phyloP scores from a whole-genome alignment of 352 stramenopile species.

The Globisporangium uncinulatum region DNA sequence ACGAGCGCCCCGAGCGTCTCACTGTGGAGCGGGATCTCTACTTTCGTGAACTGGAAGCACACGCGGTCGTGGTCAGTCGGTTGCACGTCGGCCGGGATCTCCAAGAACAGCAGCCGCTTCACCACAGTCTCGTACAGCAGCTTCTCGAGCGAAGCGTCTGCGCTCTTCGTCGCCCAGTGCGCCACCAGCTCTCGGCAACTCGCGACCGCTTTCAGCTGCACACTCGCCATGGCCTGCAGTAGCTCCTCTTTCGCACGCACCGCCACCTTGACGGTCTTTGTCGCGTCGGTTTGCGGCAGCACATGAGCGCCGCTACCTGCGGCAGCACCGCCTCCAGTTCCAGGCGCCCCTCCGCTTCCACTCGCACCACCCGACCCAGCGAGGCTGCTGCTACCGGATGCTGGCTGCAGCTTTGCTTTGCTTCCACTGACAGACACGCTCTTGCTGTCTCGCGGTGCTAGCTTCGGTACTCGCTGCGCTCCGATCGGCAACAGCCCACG shows the following conservation, averaged over 20 bases:
- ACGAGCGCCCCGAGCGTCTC: slow-evolving; percentile 58
- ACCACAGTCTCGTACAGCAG: slow-evolving; percentile 76
- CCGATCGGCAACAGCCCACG: slow-evolving; percentile 28
- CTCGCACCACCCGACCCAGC: not conserved
- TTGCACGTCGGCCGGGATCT: slow-evolving; percentile 77
- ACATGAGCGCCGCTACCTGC: not conserved
- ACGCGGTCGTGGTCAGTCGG: slow-evolving; percentile 80
- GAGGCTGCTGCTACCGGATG: slow-evolving; percentile 4
- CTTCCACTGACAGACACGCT: slow-evolving; percentile 13
- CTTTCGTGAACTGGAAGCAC: slow-evolving; percentile 81
- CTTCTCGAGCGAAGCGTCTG: slow-evolving; percentile 62
- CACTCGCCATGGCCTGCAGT: slow-evolving; percentile 65
- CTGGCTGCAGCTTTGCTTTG: slow-evolving; percentile 33
- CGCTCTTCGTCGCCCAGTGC: slow-evolving; percentile 56
- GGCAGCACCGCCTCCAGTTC: not conserved
- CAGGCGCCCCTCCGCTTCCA: not conserved
- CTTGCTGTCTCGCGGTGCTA: slow-evolving; percentile 23
- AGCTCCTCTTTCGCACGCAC: slow-evolving; percentile 79
- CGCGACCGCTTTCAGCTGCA: slow-evolving; percentile 65
- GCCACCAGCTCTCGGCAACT: slow-evolving; percentile 70
- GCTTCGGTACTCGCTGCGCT: slow-evolving; percentile 16
- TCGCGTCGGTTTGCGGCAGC: slow-evolving; percentile 12
- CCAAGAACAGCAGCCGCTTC: slow-evolving; percentile 78
- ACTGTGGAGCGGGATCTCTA: slow-evolving; percentile 76
- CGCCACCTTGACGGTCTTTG: slow-evolving; percentile 60